phyloP scores from a whole-genome alignment of 106 monocot species.

The Dioscorea zingiberensis region DNA sequence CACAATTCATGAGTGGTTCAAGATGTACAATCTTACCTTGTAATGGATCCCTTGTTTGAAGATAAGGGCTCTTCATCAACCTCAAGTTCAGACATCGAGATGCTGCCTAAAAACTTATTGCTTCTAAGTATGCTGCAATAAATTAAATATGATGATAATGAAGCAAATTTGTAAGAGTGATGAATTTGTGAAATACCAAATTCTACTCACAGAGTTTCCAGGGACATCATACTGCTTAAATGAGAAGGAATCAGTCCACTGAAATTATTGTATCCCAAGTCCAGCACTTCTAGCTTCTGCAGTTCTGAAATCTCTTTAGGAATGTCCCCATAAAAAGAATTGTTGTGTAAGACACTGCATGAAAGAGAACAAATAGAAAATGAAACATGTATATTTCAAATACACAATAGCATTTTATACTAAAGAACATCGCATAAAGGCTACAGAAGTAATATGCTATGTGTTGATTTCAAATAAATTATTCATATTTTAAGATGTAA shows the following conservation, averaged over 20 bases:
- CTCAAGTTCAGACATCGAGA: slow-evolving; percentile 7
- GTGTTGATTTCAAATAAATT: too few species aligned
- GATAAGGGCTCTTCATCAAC: slow-evolving; percentile 9
- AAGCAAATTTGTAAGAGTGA: too few species aligned
- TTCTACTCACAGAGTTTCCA: slow-evolving; percentile 5
- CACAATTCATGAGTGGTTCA: too few species aligned
- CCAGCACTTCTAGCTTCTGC: slow-evolving; percentile 25
- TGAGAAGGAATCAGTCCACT: slow-evolving; percentile 26
- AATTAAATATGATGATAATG: neutral
- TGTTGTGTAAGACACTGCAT: slow-evolving; percentile 36
- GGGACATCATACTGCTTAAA: slow-evolving; percentile 5
- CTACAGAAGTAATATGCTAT: too few species aligned
- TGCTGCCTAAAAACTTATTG: slow-evolving; percentile 23
- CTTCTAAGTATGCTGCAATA: slow-evolving; percentile 20
- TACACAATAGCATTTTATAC: too few species aligned
- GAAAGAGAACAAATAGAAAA: neutral
- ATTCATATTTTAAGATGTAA: too few species aligned
- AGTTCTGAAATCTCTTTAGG: slow-evolving; percentile 28
- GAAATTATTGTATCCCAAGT: slow-evolving; percentile 39
- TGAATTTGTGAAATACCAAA: too few species aligned
- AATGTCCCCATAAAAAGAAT: slow-evolving; percentile 33
- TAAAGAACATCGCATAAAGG: too few species aligned
- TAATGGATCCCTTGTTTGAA: neutral
- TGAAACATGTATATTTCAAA: too few species aligned
- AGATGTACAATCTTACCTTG: slow-evolving; percentile 6